phyloP scores from a whole-genome alignment of 495 filamentous ascomycete species.

The Trichoderma parareesei region DNA sequence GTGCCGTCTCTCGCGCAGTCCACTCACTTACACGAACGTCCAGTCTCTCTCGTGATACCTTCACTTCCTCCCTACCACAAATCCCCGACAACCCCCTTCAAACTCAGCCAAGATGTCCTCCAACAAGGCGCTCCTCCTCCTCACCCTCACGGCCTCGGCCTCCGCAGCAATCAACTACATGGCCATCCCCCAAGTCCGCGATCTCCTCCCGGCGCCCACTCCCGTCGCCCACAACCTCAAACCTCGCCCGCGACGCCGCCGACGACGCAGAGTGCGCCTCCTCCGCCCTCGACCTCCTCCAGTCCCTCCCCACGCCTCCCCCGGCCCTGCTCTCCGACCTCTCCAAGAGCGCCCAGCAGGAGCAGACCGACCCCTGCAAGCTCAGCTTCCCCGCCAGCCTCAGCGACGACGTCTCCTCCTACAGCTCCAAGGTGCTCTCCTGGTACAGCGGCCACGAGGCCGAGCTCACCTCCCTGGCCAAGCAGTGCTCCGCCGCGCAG shows the following conservation, averaged over 20 bases:
- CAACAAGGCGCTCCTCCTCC: neutral
- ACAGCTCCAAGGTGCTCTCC: slow-evolving; percentile 13
- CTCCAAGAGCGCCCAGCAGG: neutral
- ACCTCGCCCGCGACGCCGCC: neutral
- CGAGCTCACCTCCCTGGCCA: slow-evolving; percentile 12
- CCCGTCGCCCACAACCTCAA: neutral
- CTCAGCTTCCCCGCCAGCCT: slow-evolving; percentile 12
- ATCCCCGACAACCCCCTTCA: neutral
- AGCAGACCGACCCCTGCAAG: slow-evolving; percentile 15
- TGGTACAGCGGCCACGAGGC: slow-evolving; percentile 15
- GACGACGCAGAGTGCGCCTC: neutral
- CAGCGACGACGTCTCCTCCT: slow-evolving; percentile 12
- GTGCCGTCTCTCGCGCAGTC: too few species aligned
- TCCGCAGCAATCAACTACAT: neutral
- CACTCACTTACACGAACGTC: too few species aligned
- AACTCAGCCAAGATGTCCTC: neutral
- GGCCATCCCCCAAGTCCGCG: slow-evolving; percentile 4
- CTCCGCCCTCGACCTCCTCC: slow-evolving; percentile 6
- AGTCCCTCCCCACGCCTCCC: slow-evolving; percentile 13
- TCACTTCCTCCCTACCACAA: too few species aligned
- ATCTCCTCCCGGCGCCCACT: neutral
- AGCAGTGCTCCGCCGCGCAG: slow-evolving; percentile 14
- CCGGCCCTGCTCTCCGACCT: slow-evolving; percentile 10
- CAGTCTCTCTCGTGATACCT: too few species aligned
- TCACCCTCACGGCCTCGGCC: neutral